Base-by-base conservation (phyloP, 2,329 filamentous ascomycete genomes). In the Stachybotrys elegans region DNA sequence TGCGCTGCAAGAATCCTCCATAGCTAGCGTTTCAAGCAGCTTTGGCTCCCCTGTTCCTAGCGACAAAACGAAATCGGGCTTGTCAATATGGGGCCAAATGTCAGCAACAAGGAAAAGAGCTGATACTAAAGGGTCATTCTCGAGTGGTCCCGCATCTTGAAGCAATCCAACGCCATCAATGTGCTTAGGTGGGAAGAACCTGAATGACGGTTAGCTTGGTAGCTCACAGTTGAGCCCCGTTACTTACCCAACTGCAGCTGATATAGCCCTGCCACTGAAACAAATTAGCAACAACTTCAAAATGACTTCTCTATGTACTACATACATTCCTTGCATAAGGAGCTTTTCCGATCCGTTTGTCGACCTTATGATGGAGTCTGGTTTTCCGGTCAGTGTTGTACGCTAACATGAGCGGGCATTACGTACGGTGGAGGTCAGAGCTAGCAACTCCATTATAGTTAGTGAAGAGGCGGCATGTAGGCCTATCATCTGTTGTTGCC, bases 121-220 rank as follows among this genome's bases (percentile, higher is more conserved):
- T 22, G 31, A 27, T 38, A 38, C 22, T 19, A 43, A 14, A 13
- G 43, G 35, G 25, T 44, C 38, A 17, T 44, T 44, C 23, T 40
- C 35, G 16, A 44, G 22, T 25, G 38, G 27, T 37, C 43, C 43
- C 21, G 35, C 43, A 23, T 44, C 43, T 22, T 44, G 43, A n/a
- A 44, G 34, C 43, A 16, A 40, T 6, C 43, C 43, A 19, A 44
- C 20, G 22, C 36, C 27, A 22, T 37, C 17, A n/a, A 44, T 34
- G 23, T 32, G 25, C 32, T 36, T 29, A 9, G 29, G 42, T 20
- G n/a, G 34, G 34, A 43, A 43, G 32, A 38, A 38, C 14, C 22
- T 36, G 22, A 16, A 25, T 38, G 20, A 20, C 19, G 22, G 35
- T 38, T 11, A 38, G 35, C 20, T n/a, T 38, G 22, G 35, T 38